Conservation (phyloP, 2,329 filamentous ascomycete genomes). For the Claviceps cyperi region DNA sequence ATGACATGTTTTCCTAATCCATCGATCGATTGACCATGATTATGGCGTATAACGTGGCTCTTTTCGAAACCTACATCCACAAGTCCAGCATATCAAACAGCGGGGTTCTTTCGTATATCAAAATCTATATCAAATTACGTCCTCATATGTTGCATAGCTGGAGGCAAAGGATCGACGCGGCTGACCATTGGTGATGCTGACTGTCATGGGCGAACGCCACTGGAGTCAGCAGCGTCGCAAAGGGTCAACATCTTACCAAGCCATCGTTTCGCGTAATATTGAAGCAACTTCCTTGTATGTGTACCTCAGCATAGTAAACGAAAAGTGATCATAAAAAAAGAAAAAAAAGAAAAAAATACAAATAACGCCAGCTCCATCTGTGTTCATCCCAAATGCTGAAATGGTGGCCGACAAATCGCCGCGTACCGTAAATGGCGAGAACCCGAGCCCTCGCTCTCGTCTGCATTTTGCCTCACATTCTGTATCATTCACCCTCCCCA, state of each 20-base stretch:
- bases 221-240: no score
- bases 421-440: neutral
- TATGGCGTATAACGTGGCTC: neutral
- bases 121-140: neutral
- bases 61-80: no score
- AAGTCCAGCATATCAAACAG: no score
- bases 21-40: neutral
- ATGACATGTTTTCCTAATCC: constrained; percentile 8
- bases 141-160: no score
- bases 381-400: neutral
- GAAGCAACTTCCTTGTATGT: no score
- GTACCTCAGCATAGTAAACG: no score
- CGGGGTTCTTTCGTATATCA: neutral
- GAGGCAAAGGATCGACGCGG: no score
- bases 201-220: no score
- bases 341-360: neutral
- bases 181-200: no score
- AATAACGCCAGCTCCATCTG: constrained; percentile 5
- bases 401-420: neutral
- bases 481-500: neutral
- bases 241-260: no score
- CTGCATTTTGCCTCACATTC: neutral
- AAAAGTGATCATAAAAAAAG: no score
- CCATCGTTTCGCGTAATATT: no score
- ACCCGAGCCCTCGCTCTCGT: neutral